Evolutionary conservation across 805 yeast genomes (phyloP).

Genomic region (Wickerhamomyces sydowiorum): DNA sequence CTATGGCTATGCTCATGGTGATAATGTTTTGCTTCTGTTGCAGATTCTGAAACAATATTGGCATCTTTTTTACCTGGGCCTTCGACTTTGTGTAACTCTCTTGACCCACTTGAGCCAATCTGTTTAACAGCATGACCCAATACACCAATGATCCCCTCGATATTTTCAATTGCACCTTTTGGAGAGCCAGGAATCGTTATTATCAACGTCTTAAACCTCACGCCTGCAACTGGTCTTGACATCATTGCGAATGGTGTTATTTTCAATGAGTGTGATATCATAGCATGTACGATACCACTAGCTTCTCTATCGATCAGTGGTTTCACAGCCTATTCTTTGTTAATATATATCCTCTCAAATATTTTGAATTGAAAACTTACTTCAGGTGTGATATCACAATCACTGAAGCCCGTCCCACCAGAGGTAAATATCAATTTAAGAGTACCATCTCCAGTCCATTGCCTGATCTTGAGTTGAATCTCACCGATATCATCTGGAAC

Average conservation of each 20-base stretch:
- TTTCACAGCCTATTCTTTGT: too few species aligned
- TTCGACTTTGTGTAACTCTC: conserved; percentile 30
- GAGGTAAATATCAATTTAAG: conserved; percentile 35
- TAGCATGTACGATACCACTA: conserved; percentile 43
- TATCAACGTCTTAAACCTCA: conserved; percentile 29
- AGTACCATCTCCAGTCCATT: conserved; percentile 20
- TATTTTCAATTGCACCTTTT: conserved; percentile 40
- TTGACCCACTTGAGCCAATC: conserved; percentile 27
- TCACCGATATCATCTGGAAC: conserved; percentile 32
- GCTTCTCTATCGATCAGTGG: conserved; percentile 38
- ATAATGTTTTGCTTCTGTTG: too few species aligned
- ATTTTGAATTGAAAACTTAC: too few species aligned
- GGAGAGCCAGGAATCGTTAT: conserved; percentile 50
- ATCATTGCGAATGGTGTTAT: conserved; percentile 43
- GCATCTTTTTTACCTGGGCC: neutral
- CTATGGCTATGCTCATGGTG: conserved; percentile 8
- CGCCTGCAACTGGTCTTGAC: conserved; percentile 48
- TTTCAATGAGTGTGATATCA: conserved; percentile 36
- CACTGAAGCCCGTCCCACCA: conserved; percentile 50
- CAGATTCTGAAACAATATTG: too few species aligned
- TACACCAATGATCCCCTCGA: conserved; percentile 30
- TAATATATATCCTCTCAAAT: too few species aligned
- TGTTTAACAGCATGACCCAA: conserved; percentile 40
- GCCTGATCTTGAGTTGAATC: conserved; percentile 16
- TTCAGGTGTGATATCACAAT: conserved; percentile 44